phyloP scores from a whole-genome alignment of 2,329 filamentous ascomycete species.

The Aureobasidium sp. region DNA sequence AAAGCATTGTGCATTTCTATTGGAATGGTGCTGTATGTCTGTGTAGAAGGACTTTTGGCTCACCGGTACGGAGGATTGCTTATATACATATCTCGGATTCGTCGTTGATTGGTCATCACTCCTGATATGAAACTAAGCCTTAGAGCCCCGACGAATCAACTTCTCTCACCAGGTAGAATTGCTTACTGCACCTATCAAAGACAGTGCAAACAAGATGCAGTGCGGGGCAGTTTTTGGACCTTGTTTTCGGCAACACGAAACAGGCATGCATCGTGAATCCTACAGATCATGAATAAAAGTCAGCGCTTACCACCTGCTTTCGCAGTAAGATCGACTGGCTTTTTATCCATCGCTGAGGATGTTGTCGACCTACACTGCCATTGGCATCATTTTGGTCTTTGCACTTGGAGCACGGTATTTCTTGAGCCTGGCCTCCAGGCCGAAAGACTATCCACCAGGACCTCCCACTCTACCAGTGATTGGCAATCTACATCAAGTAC shows the following conservation, averaged over 20 bases:
- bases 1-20: no score
- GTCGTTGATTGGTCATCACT: not conserved
- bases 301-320: not conserved
- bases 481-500: conserved; percentile 14
- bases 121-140: not conserved
- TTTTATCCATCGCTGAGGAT: not conserved
- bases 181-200: not conserved
- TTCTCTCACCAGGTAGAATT: not conserved
- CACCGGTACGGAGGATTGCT: no score
- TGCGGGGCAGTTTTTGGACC: not conserved
- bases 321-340: not conserved
- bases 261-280: no score
- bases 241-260: no score
- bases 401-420: not conserved
- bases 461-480: conserved; percentile 35
- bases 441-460: conserved; percentile 21
- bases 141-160: not conserved
- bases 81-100: not conserved
- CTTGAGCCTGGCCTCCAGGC: not conserved
- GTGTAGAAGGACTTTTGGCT: not conserved
- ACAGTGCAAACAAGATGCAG: not conserved
- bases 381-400: not conserved
- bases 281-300: not conserved
- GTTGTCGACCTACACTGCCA: not conserved
- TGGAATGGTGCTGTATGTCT: no score